Evolutionary conservation across 2,329 filamentous ascomycete species (phyloP).

Genomic region (Ophiostoma novo-ulmi): DNA sequence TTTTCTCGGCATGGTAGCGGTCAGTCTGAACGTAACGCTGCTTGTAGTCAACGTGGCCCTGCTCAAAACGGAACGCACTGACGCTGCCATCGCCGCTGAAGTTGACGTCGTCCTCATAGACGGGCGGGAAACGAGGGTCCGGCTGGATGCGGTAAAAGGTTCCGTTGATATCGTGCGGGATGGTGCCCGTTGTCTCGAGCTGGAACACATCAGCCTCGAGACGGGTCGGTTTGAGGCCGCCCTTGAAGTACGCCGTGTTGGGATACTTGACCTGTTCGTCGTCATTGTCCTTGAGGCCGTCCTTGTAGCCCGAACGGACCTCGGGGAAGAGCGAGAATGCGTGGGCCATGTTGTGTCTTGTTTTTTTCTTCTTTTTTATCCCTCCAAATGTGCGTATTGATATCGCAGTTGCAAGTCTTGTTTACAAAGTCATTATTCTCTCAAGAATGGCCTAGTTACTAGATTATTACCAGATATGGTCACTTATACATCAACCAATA

Average conservation of each 20-base stretch:
- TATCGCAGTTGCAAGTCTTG: neutral
- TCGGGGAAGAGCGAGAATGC: constrained; percentile 28
- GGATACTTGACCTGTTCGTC: constrained; percentile 28
- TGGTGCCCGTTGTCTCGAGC: constrained; percentile 30
- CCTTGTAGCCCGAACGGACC: constrained; percentile 27
- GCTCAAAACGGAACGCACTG: constrained; percentile 38
- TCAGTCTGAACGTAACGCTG: constrained; percentile 42
- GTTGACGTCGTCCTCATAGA: constrained; percentile 48
- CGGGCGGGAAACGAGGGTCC: constrained; percentile 50
- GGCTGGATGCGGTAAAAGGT: constrained; percentile 49
- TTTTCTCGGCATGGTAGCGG: constrained; percentile 31
- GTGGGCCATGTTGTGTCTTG: constrained; percentile 27
- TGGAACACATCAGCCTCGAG: constrained; percentile 29
- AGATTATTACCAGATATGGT: neutral
- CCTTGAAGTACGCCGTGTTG: constrained; percentile 27
- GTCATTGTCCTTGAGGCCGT: constrained; percentile 24
- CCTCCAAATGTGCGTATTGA: neutral
- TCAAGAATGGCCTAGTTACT: neutral
- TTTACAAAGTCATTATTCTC: neutral
- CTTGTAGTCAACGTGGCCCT: constrained; percentile 41
- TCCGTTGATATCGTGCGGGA: constrained; percentile 43
- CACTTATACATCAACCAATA: constrained; percentile 5
- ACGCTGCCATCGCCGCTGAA: constrained; percentile 38
- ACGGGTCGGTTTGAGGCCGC: constrained; percentile 27
- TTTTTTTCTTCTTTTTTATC: neutral